Evolutionary conservation across 106 monocot genomes (phyloP).

Genomic region (Allium sativum): DNA sequence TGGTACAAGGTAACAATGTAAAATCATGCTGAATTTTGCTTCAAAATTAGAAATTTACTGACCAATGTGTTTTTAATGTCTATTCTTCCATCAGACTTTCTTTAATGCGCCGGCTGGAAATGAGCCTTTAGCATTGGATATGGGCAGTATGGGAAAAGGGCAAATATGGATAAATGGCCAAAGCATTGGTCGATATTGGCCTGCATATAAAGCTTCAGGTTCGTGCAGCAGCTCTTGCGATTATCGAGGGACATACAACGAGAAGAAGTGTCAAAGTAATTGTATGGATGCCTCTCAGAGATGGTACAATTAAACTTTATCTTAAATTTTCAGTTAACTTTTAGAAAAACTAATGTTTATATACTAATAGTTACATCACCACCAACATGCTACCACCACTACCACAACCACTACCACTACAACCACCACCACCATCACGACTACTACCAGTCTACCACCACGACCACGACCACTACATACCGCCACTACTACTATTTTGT

Average conservation of each 20-base stretch:
- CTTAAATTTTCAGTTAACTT: no score
- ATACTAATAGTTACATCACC: no score
- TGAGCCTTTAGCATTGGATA: slow-evolving; percentile 68
- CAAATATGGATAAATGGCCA: slow-evolving; percentile 75
- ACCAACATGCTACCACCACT: no score
- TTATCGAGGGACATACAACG: slow-evolving; percentile 43
- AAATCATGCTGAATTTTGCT: no score
- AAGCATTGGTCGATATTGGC: slow-evolving; percentile 70
- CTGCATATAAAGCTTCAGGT: slow-evolving; percentile 56
- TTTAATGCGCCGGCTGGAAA: slow-evolving; percentile 67
- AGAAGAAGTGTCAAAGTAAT: slow-evolving; percentile 50
- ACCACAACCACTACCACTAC: no score
- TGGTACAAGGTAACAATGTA: slow-evolving; percentile 58
- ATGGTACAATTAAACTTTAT: slow-evolving; percentile 24
- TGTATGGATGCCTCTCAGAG: slow-evolving; percentile 62
- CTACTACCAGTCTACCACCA: no score
- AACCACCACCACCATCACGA: no score
- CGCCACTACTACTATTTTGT: no score
- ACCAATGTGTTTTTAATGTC: background rate
- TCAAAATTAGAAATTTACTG: no score
- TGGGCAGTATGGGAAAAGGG: slow-evolving; percentile 86
- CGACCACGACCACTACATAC: no score
- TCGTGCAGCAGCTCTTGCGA: slow-evolving; percentile 46
- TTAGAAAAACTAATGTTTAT: no score
- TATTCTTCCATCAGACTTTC: slow-evolving; percentile 27